Conservation (phyloP, 345 rosid species). For the Populus pruinosa region DNA sequence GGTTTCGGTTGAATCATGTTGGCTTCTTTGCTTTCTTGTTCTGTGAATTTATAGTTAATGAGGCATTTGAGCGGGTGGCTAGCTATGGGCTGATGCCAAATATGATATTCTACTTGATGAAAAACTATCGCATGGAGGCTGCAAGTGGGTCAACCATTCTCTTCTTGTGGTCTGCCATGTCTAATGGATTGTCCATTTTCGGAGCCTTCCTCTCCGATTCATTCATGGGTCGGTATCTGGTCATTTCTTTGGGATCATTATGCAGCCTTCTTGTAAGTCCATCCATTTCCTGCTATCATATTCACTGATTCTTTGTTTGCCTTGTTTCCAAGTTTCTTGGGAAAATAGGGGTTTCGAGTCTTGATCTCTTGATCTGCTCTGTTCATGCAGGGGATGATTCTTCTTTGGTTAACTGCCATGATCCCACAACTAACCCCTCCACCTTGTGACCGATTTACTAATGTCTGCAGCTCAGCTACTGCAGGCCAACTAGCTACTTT, state of each 20-base stretch:
- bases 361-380: not conserved
- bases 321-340: not conserved
- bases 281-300: not conserved
- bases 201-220: constrained; percentile 80
- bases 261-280: constrained; percentile 54
- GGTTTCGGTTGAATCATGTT: not conserved
- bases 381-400: constrained; percentile 16
- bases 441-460: constrained; percentile 23
- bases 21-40: not conserved
- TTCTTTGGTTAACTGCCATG: constrained; percentile 37
- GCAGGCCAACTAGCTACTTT: constrained; percentile 14
- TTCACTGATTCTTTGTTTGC: not conserved
- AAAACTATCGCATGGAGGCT: constrained; percentile 48
- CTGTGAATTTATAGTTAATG: constrained; percentile 46
- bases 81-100: constrained; percentile 68
- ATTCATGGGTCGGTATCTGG: constrained; percentile 64
- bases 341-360: not conserved
- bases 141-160: constrained; percentile 59
- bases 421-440: constrained; percentile 31
- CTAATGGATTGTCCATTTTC: constrained; percentile 53
- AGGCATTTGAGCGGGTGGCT: constrained; percentile 78
- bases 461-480: constrained; percentile 23
- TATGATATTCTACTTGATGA: constrained; percentile 62
- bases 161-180: constrained; percentile 66
- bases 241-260: constrained; percentile 63